Percentiles rank a stretch among this genome's conserved stretches.
Evolutionary conservation across 371 early-diverging fungal species (phyloP).

Genomic region (Lichtheimia corymbifera): DNA sequence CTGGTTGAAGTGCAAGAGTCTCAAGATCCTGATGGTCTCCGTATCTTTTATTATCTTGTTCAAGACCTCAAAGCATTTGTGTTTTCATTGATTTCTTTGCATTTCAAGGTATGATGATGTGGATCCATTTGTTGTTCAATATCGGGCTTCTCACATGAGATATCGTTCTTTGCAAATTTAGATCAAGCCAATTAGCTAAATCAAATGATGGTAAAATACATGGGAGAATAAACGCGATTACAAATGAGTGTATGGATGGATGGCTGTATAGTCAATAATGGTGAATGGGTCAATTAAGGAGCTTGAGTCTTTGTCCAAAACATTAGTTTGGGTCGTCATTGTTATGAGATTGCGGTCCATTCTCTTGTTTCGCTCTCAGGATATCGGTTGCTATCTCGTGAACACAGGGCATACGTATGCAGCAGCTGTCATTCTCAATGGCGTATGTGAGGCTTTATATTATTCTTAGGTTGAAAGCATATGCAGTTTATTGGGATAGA

Average conservation of each 20-base stretch:
- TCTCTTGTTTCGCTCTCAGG: too few species aligned
- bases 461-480: too few species aligned
- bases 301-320: background rate
- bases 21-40: conserved; percentile 93
- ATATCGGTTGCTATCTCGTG: too few species aligned
- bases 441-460: too few species aligned
- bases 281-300: background rate
- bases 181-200: conserved; percentile 52
- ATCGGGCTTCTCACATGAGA: background rate
- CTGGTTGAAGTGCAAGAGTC: conserved; percentile 88
- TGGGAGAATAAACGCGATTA: background rate
- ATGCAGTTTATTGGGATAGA: too few species aligned
- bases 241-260: background rate
- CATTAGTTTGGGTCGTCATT: too few species aligned
- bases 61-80: conserved; percentile 96
- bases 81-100: conserved; percentile 90
- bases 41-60: conserved; percentile 94
- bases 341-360: too few species aligned
- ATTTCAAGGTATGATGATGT: conserved; percentile 84
- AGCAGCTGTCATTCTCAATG: too few species aligned
- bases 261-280: background rate
- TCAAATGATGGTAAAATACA: background rate
- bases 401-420: too few species aligned
- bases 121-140: background rate
- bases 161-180: conserved; percentile 10